Evolutionary conservation across 2,329 filamentous ascomycete genomes (phyloP).

Genomic region (Monilinia vaccinii-corymbosi): DNA sequence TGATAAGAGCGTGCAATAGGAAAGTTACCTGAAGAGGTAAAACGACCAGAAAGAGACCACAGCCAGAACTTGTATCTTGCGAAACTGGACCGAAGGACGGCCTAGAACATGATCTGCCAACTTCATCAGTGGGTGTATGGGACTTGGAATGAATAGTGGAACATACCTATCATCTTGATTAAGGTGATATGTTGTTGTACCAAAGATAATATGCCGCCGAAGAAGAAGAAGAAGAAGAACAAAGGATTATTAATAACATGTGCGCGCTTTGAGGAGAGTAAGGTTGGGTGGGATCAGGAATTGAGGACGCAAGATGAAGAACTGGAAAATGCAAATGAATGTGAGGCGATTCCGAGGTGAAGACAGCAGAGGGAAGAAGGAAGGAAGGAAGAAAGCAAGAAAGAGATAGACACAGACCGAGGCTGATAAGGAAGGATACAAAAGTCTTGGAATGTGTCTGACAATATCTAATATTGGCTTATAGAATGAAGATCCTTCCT

Average conservation of each 20-base stretch:
- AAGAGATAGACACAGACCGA: too few relatives aligned
- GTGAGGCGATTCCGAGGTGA: too few relatives aligned
- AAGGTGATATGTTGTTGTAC: background rate
- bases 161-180: slow-evolving; percentile 10
- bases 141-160: background rate
- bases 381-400: too few relatives aligned
- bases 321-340: background rate
- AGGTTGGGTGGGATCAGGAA: background rate
- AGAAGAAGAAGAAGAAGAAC: background rate
- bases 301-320: background rate
- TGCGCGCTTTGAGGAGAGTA: background rate
- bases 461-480: too few relatives aligned
- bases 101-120: slow-evolving; percentile 76
- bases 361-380: too few relatives aligned
- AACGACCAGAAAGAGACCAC: slow-evolving; percentile 87
- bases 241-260: slow-evolving; percentile 6
- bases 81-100: slow-evolving; percentile 80
- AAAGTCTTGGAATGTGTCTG: too few relatives aligned
- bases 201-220: background rate
- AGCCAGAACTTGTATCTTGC: slow-evolving; percentile 83
- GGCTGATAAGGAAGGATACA: too few relatives aligned
- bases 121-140: background rate
- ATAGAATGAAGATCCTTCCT: too few relatives aligned
- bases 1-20: background rate
- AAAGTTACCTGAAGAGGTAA: slow-evolving; percentile 63